Evolutionary conservation across 176 grass and related monocot genomes (phyloP).

Genomic region (Aegilops sharonensis): DNA sequence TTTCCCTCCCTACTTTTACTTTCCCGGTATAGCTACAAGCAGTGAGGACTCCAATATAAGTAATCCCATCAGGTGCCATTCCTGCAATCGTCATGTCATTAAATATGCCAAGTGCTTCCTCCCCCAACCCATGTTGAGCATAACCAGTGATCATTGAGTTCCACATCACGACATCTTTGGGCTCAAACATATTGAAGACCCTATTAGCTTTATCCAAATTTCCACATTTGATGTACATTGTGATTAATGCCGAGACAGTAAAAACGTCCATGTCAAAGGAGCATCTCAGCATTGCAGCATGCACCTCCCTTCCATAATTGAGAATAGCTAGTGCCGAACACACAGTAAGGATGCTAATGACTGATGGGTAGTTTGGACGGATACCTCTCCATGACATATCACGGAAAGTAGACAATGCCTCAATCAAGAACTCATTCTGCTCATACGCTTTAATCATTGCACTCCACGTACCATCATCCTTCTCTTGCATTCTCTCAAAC

Average conservation of each 20-base stretch:
- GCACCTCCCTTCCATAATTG: slow-evolving; percentile 65
- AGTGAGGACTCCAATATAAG: slow-evolving; percentile 70
- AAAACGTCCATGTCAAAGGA: slow-evolving; percentile 53
- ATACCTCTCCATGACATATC: slow-evolving; percentile 53
- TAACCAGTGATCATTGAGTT: slow-evolving; percentile 84
- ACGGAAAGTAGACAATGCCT: slow-evolving; percentile 51
- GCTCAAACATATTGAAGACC: slow-evolving; percentile 54
- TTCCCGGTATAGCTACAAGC: slow-evolving; percentile 83
- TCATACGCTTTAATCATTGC: slow-evolving; percentile 70
- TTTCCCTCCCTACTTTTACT: slow-evolving; percentile 55
- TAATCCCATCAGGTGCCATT: slow-evolving; percentile 60
- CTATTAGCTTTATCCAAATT: slow-evolving; percentile 54
- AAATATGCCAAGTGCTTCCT: slow-evolving; percentile 66
- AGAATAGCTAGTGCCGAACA: slow-evolving; percentile 59
- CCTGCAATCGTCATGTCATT: slow-evolving; percentile 47
- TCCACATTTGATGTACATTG: slow-evolving; percentile 76
- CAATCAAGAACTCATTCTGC: slow-evolving; percentile 67
- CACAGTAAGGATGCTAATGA: slow-evolving; percentile 61
- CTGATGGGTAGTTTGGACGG: slow-evolving; percentile 55
- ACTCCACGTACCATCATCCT: slow-evolving; percentile 69
- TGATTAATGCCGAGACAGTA: slow-evolving; percentile 65
- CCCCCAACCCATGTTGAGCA: slow-evolving; percentile 71
- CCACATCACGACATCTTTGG: slow-evolving; percentile 81
- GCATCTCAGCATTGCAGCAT: slow-evolving; percentile 52
- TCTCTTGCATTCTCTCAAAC: slow-evolving; percentile 48